A percentile compares a stretch with the other conserved stretches of the same genome.
Conservation (phyloP, 352 stramenopile genomes). For the Globisporangium splendens region DNA sequence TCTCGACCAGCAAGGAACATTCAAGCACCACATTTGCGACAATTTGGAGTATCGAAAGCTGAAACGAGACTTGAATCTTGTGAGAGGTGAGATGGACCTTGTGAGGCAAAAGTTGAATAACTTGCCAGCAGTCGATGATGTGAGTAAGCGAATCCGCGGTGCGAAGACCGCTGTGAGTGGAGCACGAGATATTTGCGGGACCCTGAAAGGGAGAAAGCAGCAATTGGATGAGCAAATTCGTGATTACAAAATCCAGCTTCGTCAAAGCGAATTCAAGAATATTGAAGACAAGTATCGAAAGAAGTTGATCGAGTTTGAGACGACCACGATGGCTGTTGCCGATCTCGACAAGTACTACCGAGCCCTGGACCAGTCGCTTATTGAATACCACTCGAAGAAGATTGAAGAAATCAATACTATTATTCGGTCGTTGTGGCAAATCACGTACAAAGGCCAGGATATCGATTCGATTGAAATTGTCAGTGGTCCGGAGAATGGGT, state of each 20-base stretch:
- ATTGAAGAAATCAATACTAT: slow-evolving; percentile 99
- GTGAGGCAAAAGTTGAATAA: slow-evolving; percentile 45
- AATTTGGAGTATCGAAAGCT: slow-evolving; percentile 71
- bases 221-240: slow-evolving; percentile 51
- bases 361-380: slow-evolving; percentile 93
- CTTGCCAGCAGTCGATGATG: slow-evolving; percentile 46
- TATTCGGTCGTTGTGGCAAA: slow-evolving; percentile 96
- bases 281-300: slow-evolving; percentile 93
- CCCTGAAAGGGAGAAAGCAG: slow-evolving; percentile 45
- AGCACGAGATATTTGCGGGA: slow-evolving; percentile 32
- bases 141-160: slow-evolving; percentile 36
- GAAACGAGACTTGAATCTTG: slow-evolving; percentile 41
- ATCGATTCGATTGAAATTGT: slow-evolving; percentile 99
- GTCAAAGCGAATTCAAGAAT: slow-evolving; percentile 80
- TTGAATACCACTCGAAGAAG: slow-evolving; percentile 98
- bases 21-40: slow-evolving; percentile 73
- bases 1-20: slow-evolving; percentile 44
- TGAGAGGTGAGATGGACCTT: slow-evolving; percentile 31
- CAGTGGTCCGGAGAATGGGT: slow-evolving; percentile 87
- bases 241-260: slow-evolving; percentile 61
- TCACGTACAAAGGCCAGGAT: slow-evolving; percentile 99
- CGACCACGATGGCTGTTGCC: slow-evolving; percentile 92
- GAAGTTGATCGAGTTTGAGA: slow-evolving; percentile 95
- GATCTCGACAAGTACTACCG: slow-evolving; percentile 98
- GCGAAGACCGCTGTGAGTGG: slow-evolving; percentile 27